Base-by-base conservation (phyloP, 371 early-diverging fungal species). In the Lichtheimia hyalospora region DNA sequence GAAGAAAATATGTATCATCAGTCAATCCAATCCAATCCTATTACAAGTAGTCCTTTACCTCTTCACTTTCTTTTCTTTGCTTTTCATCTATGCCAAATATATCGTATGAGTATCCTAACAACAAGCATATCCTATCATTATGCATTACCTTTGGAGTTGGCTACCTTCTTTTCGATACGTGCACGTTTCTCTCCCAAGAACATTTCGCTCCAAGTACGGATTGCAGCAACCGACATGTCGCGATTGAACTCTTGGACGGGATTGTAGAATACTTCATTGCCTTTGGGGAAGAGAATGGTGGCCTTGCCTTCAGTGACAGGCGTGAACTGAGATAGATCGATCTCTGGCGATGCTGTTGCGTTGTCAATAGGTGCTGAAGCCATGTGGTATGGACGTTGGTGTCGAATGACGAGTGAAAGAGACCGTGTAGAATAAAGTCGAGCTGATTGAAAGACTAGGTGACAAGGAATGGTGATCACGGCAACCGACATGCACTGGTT, bases 221-320 rank as follows among this genome's bases (percentile, higher is more conserved):
- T 95, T n/a, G 93, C 93, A 23, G 95, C 94, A 62, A 94, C 91
- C 5, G 92, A 92, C 94, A 99, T 89, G 79, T 97, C 96, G 54
- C 99, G 87, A 77, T 99, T 98, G 74, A 97, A 95, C 75, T 96
- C 85, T 82, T 99, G 97, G 16, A 99, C 97, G 10, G 99, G 98
- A 68, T 99, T 99, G 81, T 99, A 99, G 73, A 99, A 99, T 14
- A 99, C 99, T 65, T 92, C 90, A 70, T 95, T 92, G 54, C 83
- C 79, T 60, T 90, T 89, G 18, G 96, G 93, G 70, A 95, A 93
- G 57, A 93, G 79, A 54, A 97, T 93, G n/a, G 88, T 91, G 1
- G 96, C 96, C 65, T 88, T 75, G 62, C 94, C 94, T 61, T 93
- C 94, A 7, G 84, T 87, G 28, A 93, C 85, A 50, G 83, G 73